Conservation (phyloP, 208 protist species). For the Porcisia deanei region DNA sequence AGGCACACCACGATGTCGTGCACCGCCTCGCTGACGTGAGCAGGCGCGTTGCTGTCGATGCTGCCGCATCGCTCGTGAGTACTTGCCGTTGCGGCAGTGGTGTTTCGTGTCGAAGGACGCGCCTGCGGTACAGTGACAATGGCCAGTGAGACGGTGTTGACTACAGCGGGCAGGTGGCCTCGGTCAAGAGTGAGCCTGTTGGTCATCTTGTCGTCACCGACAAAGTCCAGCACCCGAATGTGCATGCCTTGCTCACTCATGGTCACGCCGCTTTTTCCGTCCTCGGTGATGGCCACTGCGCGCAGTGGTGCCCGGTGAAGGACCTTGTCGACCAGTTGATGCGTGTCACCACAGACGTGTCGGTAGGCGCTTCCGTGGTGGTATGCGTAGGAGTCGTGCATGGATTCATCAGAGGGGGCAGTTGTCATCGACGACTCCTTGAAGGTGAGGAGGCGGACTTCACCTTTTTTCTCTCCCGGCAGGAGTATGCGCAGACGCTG, state of each 20-base stretch:
- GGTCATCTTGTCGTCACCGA: constrained; percentile 37
- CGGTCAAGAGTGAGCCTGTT: constrained; percentile 38
- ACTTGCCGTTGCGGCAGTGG: background rate
- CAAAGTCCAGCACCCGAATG: constrained; percentile 54
- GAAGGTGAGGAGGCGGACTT: constrained; percentile 48
- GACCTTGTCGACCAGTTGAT: constrained; percentile 28
- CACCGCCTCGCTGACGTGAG: constrained; percentile 14
- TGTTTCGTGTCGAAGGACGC: background rate
- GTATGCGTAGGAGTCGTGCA: background rate
- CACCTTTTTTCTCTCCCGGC: constrained; percentile 41
- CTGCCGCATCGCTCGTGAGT: constrained; percentile 21
- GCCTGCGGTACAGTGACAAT: constrained; percentile 29
- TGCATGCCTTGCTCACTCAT: constrained; percentile 62
- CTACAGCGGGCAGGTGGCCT: constrained; percentile 34
- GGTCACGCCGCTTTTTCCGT: constrained; percentile 58
- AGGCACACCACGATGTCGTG: constrained; percentile 42
- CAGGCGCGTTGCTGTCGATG: constrained; percentile 8
- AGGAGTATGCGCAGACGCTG: constrained; percentile 44
- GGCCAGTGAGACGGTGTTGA: constrained; percentile 35
- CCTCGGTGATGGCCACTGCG: constrained; percentile 55
- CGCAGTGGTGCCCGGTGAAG: constrained; percentile 47
- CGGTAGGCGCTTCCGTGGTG: background rate
- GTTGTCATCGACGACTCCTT: constrained; percentile 24
- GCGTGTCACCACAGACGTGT: constrained; percentile 11
- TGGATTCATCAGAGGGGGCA: constrained; percentile 4